These are phyloP conservation scores for Fusarium fracticaudum DNA, from an alignment of 2,329 filamentous ascomycete genomes.

Conservation along the genomic window DNA sequence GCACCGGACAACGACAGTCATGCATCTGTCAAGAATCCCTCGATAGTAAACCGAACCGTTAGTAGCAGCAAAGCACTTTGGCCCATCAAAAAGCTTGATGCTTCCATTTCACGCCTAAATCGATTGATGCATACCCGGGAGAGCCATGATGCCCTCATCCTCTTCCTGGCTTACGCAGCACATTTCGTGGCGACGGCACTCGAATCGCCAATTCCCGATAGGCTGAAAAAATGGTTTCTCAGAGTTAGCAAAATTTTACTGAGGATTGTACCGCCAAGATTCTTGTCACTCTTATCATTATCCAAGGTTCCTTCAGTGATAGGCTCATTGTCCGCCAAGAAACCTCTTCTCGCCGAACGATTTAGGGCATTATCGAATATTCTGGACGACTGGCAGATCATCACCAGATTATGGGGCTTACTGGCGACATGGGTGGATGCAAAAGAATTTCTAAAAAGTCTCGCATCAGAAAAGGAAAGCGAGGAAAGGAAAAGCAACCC, in stretches of 20 bases:
- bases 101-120: slow-evolving; percentile 15
- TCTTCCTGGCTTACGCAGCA: slow-evolving; percentile 25
- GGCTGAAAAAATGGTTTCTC: accelerated
- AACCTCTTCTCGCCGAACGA: neutral
- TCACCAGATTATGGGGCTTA: slow-evolving; percentile 26
- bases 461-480: neutral
- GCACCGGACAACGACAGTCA: neutral
- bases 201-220: neutral
- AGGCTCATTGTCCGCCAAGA: neutral
- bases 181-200: slow-evolving; percentile 19
- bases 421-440: slow-evolving; percentile 8
- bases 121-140: slow-evolving; percentile 28
- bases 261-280: neutral
- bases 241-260: accelerated
- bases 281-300: neutral
- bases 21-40: accelerated
- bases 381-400: slow-evolving; percentile 34
- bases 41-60: accelerated
- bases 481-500: neutral
- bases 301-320: neutral
- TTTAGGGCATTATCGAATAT: slow-evolving; percentile 9
- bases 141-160: slow-evolving; percentile 16
- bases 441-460: slow-evolving; percentile 6
- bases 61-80: neutral
- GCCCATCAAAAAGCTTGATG: slow-evolving; percentile 14